phyloP scores from a whole-genome alignment of 1,139 yeast genomes.

The Pichia sp. region DNA sequence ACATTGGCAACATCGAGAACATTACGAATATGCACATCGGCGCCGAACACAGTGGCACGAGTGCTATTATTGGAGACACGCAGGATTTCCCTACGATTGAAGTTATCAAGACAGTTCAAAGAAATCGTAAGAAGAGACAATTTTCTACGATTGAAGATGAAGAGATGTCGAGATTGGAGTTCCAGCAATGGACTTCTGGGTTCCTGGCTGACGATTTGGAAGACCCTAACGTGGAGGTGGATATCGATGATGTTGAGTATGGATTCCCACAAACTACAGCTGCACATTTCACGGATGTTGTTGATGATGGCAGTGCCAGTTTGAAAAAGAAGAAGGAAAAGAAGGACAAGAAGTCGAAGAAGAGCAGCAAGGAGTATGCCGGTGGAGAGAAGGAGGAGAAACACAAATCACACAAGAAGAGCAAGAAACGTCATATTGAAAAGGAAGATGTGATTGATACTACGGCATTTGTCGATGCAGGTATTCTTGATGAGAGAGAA shows the following conservation, averaged over 20 bases:
- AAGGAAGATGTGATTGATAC: constrained; percentile 44
- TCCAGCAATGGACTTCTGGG: constrained; percentile 52
- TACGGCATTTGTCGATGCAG: constrained; percentile 56
- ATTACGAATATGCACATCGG: constrained; percentile 5
- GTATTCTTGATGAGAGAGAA: constrained; percentile 37
- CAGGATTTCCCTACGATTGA: constrained; percentile 11
- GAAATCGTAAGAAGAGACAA: constrained; percentile 44
- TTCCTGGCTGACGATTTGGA: constrained; percentile 44
- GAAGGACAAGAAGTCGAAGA: background rate
- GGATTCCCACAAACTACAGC: constrained; percentile 19
- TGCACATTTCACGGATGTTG: constrained; percentile 15
- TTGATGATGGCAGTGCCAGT: constrained; percentile 14
- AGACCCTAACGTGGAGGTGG: constrained; percentile 10
- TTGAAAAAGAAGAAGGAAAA: background rate
- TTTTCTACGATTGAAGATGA: constrained; percentile 33
- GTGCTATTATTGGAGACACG: constrained; percentile 1
- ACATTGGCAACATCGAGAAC: constrained; percentile 2
- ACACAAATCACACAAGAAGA: background rate
- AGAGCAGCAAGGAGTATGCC: too few relatives aligned
- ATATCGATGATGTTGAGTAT: constrained; percentile 17
- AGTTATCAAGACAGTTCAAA: constrained; percentile 14
- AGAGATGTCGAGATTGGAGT: constrained; percentile 41
- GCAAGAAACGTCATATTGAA: background rate
- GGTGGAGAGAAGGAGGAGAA: background rate
- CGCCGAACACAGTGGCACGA: background rate